Percentiles rank a stretch among this genome's conserved stretches.
phyloP scores from a whole-genome alignment of 2,329 filamentous ascomycete species.

The Chaetomiaceae sp. region DNA sequence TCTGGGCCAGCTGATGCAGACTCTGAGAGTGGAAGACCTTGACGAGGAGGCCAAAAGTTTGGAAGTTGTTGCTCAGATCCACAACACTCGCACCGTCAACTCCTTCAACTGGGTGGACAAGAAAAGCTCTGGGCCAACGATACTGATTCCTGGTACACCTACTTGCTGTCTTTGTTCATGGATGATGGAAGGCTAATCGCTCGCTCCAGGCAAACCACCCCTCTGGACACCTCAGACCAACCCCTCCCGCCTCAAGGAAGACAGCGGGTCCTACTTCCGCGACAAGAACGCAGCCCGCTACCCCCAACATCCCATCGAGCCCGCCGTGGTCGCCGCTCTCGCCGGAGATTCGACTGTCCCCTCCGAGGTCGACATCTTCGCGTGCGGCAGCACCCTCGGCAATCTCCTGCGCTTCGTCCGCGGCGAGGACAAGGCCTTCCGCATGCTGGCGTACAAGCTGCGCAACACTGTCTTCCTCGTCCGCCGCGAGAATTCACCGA shows the following conservation, averaged over 20 bases:
- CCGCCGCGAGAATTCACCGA: conserved; percentile 57
- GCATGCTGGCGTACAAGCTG: conserved; percentile 54
- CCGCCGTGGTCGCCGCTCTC: conserved; percentile 40
- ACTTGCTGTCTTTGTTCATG: too few relatives aligned
- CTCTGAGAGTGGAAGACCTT: conserved; percentile 17
- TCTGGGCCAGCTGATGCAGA: conserved; percentile 22
- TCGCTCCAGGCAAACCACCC: conserved; percentile 42
- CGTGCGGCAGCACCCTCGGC: conserved; percentile 57
- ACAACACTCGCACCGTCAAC: conserved; percentile 24
- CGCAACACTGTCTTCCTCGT: conserved; percentile 58
- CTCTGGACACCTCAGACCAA: conserved; percentile 42
- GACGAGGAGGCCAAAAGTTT: conserved; percentile 15
- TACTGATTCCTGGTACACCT: conserved; percentile 33
- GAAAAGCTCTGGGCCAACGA: conserved; percentile 18
- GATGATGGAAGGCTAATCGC: background rate
- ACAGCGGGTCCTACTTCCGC: conserved; percentile 47
- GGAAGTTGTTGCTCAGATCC: conserved; percentile 24
- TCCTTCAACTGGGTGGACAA: conserved; percentile 38
- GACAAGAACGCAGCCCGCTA: conserved; percentile 51
- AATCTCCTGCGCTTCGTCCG: conserved; percentile 56
- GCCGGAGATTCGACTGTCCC: conserved; percentile 34
- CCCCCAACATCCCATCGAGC: conserved; percentile 47
- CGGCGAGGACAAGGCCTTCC: conserved; percentile 45
- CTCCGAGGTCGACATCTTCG: conserved; percentile 49
- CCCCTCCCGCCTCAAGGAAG: conserved; percentile 36